phyloP scores from a whole-genome alignment of 1,284 basidiomycete genomes.

The Ustilago esculenta region DNA sequence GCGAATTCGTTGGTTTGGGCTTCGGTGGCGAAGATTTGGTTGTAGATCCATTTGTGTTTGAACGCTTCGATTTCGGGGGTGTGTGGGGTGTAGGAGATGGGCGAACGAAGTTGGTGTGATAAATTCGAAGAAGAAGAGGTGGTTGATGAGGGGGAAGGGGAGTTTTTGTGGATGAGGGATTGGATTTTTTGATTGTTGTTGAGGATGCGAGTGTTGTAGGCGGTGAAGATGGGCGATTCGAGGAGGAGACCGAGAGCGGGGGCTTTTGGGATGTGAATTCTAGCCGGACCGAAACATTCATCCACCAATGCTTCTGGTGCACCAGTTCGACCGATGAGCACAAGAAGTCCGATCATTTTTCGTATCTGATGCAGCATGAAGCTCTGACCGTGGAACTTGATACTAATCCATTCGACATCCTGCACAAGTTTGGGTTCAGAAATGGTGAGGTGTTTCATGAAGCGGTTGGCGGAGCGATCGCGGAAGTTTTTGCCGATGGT shows the following conservation, averaged over 20 bases:
- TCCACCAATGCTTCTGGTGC: slow-evolving; percentile 59
- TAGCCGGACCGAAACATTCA: slow-evolving; percentile 74
- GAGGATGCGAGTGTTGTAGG: slow-evolving; percentile 76
- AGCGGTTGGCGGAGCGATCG: slow-evolving; percentile 81
- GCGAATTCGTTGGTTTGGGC: slow-evolving; percentile 75
- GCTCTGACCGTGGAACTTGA: slow-evolving; percentile 93
- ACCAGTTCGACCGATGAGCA: slow-evolving; percentile 70
- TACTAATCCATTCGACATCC: slow-evolving; percentile 92
- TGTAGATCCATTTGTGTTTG: slow-evolving; percentile 63
- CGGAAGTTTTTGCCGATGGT: slow-evolving; percentile 86
- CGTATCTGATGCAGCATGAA: slow-evolving; percentile 98
- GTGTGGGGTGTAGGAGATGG: slow-evolving; percentile 43
- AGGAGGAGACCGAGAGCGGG: slow-evolving; percentile 94
- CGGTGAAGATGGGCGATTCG: slow-evolving; percentile 86
- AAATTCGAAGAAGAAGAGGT: slow-evolving; percentile 7
- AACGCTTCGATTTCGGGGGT: slow-evolving; percentile 52
- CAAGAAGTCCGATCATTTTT: slow-evolving; percentile 93
- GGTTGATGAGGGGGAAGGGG: too few species aligned
- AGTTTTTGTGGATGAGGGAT: slow-evolving; percentile 68
- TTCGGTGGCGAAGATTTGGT: slow-evolving; percentile 74
- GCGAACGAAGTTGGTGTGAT: slow-evolving; percentile 43
- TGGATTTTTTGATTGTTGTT: slow-evolving; percentile 52
- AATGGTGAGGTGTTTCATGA: slow-evolving; percentile 66
- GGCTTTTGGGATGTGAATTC: slow-evolving; percentile 91
- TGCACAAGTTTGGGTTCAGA: slow-evolving; percentile 75